Percentiles rank a stretch among this genome's conserved stretches.
Evolutionary conservation across 2,329 filamentous ascomycete species (phyloP).

Genomic region (Hypomyces rosellus): DNA sequence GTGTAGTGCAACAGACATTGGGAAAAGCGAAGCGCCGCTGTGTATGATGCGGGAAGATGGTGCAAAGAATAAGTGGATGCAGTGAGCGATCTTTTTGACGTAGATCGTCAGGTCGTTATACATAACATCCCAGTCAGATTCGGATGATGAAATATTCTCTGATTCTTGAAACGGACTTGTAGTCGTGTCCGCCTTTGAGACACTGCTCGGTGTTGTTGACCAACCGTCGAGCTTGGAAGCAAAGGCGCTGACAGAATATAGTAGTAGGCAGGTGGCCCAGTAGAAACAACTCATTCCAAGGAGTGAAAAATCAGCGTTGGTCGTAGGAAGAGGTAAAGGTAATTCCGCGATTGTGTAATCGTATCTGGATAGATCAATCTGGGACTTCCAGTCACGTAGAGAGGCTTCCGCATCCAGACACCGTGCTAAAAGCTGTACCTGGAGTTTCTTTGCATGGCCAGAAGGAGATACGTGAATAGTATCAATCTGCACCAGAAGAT

Average conservation of each 20-base stretch:
- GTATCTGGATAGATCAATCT: constrained; percentile 3
- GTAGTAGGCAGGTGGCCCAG: constrained; percentile 2
- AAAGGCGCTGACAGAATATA: constrained; percentile 1
- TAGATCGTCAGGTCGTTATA: background rate
- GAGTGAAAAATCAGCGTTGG: constrained; percentile 2
- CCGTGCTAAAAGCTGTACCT: background rate
- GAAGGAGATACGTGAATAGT: background rate
- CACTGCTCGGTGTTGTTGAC: too few species aligned
- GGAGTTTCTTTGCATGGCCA: background rate
- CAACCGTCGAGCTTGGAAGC: background rate
- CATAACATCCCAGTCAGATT: too few species aligned
- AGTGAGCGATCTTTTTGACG: background rate
- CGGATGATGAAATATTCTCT: too few species aligned
- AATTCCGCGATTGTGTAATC: background rate
- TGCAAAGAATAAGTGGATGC: constrained; percentile 4
- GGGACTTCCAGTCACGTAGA: background rate
- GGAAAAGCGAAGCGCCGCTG: background rate
- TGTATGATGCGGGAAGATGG: constrained; percentile 2
- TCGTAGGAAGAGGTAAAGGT: background rate
- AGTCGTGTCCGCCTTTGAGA: too few species aligned
- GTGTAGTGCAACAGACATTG: background rate
- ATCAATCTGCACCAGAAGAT: background rate
- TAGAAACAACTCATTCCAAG: constrained; percentile 5
- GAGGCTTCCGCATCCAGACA: background rate
- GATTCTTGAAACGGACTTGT: too few species aligned